Percentiles rank a stretch among this genome's conserved stretches.
phyloP scores from a whole-genome alignment of 371 early-diverging fungal species.

The Lichtheimia ramosa region DNA sequence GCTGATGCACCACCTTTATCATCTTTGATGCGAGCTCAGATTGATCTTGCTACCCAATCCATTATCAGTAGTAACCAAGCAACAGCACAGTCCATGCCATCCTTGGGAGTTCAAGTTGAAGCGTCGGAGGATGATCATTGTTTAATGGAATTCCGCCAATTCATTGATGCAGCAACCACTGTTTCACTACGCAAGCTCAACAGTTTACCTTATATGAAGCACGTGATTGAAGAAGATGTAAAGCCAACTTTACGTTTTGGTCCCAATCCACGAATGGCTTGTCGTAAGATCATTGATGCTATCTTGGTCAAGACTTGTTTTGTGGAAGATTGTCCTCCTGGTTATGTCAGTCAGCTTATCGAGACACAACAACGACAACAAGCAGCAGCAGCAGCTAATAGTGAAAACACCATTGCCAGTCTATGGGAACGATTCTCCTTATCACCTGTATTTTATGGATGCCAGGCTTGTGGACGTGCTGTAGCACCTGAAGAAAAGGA shows the following conservation, averaged over 20 bases:
- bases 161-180: constrained; percentile 12
- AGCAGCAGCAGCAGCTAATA: constrained; percentile 4
- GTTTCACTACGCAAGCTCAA: constrained; percentile 69
- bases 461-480: constrained; percentile 42
- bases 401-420: constrained; percentile 24
- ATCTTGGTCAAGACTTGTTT: constrained; percentile 76
- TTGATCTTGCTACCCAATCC: constrained; percentile 13
- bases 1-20: neutral
- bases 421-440: constrained; percentile 55
- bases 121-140: constrained; percentile 20
- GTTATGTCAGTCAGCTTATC: constrained; percentile 30
- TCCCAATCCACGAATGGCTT: constrained; percentile 76
- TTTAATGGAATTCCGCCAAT: constrained; percentile 19
- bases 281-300: constrained; percentile 80
- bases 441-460: constrained; percentile 40
- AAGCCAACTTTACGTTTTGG: constrained; percentile 89
- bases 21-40: constrained; percentile 16
- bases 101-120: constrained; percentile 9
- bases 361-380: constrained; percentile 11
- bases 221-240: constrained; percentile 71
- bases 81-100: neutral
- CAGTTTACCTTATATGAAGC: constrained; percentile 72
- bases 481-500: constrained; percentile 18
- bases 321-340: constrained; percentile 60
- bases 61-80: neutral